Percentiles rank a stretch among this genome's conserved stretches.
phyloP scores from a whole-genome alignment of 306 rosid genomes.

The Gastrolobium bilobum region DNA sequence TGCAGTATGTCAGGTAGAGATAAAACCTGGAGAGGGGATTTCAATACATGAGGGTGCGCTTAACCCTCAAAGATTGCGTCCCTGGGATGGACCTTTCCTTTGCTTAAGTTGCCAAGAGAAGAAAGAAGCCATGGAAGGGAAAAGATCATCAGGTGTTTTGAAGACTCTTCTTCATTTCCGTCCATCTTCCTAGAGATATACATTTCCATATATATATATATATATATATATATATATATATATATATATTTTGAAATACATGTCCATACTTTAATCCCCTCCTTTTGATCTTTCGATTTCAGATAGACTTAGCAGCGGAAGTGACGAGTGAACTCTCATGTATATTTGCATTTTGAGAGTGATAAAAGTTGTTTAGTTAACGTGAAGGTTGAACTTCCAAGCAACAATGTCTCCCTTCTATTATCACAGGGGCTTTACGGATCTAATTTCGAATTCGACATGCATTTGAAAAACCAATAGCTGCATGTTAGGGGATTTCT shows the following conservation, averaged over 20 bases:
- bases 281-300: conserved; percentile 55
- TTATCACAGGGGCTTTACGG: conserved; percentile 57
- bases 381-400: conserved; percentile 57
- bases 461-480: conserved; percentile 52
- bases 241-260: not conserved
- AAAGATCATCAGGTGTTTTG: conserved; percentile 71
- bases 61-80: conserved; percentile 75
- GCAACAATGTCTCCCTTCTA: conserved; percentile 62
- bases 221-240: too few species aligned
- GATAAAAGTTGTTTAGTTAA: conserved; percentile 58
- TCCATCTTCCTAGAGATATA: conserved; percentile 33
- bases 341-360: conserved; percentile 67
- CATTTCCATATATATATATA: not conserved
- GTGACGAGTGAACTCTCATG: conserved; percentile 75
- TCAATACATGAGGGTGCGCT: conserved; percentile 78
- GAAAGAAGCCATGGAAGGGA: conserved; percentile 99
- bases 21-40: conserved; percentile 95
- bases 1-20: conserved; percentile 95
- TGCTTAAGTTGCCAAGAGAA: conserved; percentile 96
- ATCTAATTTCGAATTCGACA: conserved; percentile 58
- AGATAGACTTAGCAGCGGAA: conserved; percentile 89
- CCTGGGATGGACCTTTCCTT: conserved; percentile 99
- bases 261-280: conserved; percentile 39
- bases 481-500: conserved; percentile 50
- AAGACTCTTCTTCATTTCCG: conserved; percentile 29